phyloP scores from a whole-genome alignment of 2,329 filamentous ascomycete genomes.

The Aspergillus ibericus region DNA sequence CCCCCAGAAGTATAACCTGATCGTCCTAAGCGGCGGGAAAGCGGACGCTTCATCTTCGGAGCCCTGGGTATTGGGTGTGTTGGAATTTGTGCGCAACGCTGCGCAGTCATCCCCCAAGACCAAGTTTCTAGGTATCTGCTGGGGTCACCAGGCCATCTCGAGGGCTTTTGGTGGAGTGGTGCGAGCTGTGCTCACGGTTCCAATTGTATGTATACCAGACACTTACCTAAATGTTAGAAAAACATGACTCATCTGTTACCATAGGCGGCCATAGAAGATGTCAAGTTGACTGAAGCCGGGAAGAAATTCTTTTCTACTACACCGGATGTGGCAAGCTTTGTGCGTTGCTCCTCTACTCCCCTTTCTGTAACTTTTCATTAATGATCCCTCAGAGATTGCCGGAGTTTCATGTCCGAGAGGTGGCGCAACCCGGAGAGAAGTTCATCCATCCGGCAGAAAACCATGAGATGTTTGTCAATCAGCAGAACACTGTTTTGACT shows the following conservation, averaged over 20 bases:
- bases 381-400: slow-evolving; percentile 28
- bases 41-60: slow-evolving; percentile 33
- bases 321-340: not conserved
- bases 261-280: slow-evolving; percentile 35
- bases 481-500: slow-evolving; percentile 43
- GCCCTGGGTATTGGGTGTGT: slow-evolving; percentile 47
- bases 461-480: slow-evolving; percentile 43
- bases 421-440: slow-evolving; percentile 33
- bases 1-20: slow-evolving; percentile 43
- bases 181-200: slow-evolving; percentile 33
- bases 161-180: slow-evolving; percentile 36
- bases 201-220: slow-evolving; percentile 6
- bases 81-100: slow-evolving; percentile 41
- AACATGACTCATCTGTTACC: slow-evolving; percentile 2
- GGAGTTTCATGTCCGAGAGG: slow-evolving; percentile 46
- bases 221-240: not conserved
- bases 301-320: slow-evolving; percentile 37
- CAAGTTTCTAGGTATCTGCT: slow-evolving; percentile 44
- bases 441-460: slow-evolving; percentile 40
- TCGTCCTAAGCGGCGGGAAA: slow-evolving; percentile 47
- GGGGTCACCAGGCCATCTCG: slow-evolving; percentile 49
- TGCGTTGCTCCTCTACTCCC: not conserved
- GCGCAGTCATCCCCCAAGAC: slow-evolving; percentile 28
- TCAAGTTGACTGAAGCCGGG: slow-evolving; percentile 41
- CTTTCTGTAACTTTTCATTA: slow-evolving; percentile 7